A percentile compares a stretch with the other conserved stretches of the same genome.
Evolutionary conservation across 495 filamentous ascomycete genomes (phyloP).

Genomic region (Parathielavia hyrcaniae): DNA sequence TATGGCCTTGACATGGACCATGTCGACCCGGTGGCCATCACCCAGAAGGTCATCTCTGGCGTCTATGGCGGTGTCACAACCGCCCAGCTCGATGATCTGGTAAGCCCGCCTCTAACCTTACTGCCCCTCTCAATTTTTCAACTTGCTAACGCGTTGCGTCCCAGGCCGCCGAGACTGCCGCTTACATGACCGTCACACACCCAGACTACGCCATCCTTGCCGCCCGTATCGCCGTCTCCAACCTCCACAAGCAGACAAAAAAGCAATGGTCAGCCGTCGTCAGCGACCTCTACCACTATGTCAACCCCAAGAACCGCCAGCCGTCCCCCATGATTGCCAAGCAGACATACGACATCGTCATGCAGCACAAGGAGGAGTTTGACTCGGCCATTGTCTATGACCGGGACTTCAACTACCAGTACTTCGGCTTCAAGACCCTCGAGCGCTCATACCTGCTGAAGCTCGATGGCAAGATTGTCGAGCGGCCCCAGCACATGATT

Average conservation of each 20-base stretch:
- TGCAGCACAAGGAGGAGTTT: conserved; percentile 90
- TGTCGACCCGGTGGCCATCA: conserved; percentile 96
- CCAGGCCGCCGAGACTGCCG: conserved; percentile 95
- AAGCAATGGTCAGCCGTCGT: conserved; percentile 97
- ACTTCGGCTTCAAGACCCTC: conserved; percentile 98
- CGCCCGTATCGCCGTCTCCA: conserved; percentile 96
- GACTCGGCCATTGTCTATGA: conserved; percentile 99
- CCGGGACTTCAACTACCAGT: conserved; percentile 99
- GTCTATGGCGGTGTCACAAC: conserved; percentile 98
- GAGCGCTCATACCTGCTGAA: conserved; percentile 95
- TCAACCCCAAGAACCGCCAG: conserved; percentile 88
- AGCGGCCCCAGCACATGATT: conserved; percentile 97
- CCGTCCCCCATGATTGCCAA: conserved; percentile 88
- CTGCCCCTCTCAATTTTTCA: neutral
- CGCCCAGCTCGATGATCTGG: conserved; percentile 90
- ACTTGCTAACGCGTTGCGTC: conserved; percentile 16
- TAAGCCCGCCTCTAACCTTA: conserved; percentile 41
- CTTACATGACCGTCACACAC: conserved; percentile 99
- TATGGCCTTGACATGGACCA: conserved; percentile 95
- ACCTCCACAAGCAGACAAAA: conserved; percentile 99
- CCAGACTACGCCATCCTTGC: conserved; percentile 98
- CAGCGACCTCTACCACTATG: conserved; percentile 87
- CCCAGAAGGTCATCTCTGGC: conserved; percentile 97
- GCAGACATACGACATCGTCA: conserved; percentile 79
- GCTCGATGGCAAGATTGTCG: conserved; percentile 85